Base-by-base conservation (phyloP, 768 basidiomycete species). In the Phanerochaete carnosa region DNA sequence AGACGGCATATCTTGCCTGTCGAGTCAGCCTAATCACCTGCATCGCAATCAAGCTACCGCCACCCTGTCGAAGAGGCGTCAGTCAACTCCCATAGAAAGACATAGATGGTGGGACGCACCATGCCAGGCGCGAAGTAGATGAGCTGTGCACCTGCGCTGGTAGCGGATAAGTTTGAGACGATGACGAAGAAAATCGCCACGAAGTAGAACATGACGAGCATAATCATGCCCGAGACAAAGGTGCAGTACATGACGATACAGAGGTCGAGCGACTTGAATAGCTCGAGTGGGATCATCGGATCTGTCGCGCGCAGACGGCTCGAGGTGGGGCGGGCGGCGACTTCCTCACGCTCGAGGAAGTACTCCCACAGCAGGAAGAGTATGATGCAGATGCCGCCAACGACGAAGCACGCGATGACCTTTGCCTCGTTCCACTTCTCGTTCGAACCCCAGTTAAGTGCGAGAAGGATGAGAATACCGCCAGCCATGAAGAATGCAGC, bases 131-230 rank as follows among this genome's bases (percentile, higher is more conserved):
- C 73, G 58, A 83, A 81, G 65, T 77, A 83, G n/a, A 83, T 65
- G n/a, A 83, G 62, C 65, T 83, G 81, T 28, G 76, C 70, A 33
- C 81, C 83, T 23, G 79, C 73, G 46, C 73, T 67, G 22, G 70
- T 67, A n/a, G 80, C 67, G 13, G 75, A 69, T 30, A 74, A 66
- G 6, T 77, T 78, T 28, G 69, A 69, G n/a, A 80, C 81, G 65
- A 81, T 72, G 23, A 75, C 76, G 69, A 80, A 76, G 69, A 84
- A 83, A 54, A 83, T 79, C 0, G 81, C 74, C 45, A 83, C 73
- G 62, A 84, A 83, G 66, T 84, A 84, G 68, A 83, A 82, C 74
- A 78, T 77, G 53, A 80, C 80, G 59, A 82, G 70, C 74, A 78
- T 77, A 59, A 83, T 74, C 67, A 83, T 77, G 8, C 81, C 81